Base-by-base conservation (phyloP, 495 filamentous ascomycete species). In the Cercophora samala region DNA sequence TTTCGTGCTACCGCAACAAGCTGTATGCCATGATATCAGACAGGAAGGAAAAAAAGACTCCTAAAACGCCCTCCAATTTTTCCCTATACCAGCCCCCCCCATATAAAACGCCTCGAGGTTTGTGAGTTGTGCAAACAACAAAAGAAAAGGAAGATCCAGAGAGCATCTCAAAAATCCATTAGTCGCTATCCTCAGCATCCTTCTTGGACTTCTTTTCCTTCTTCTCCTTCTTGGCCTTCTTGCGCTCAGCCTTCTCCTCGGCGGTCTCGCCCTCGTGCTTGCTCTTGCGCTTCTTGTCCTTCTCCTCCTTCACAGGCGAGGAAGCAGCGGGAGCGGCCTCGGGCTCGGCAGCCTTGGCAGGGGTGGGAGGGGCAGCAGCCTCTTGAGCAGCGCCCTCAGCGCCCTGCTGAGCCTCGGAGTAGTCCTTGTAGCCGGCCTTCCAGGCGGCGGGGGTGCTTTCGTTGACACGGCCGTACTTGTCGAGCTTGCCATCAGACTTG, bases 401-500 rank as follows among this genome's bases (percentile, higher is more conserved):
- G 21, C 66, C 64, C 17, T 79, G 72, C 19, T 76, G 76, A 11
- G 80, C 82, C 73, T 82, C 89, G 83, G 87, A 97, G 81, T 99
- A 95, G 76, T 89, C 93, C 84, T 97, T 97, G 46, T 89, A 88
- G 56, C 83, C 80, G 69, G 90, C 8, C n/a, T 56, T 93, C 26
- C 26, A 99, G 77, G 93, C 89, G 58, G 91, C 87, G 24, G 95
- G 95, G 8, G 95, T 99, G 62, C 86, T 85, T 74, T 97, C 94
- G 78, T 97, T 99, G 61, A 91, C 77, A 54, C 94, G 87, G 64
- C 95, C 95, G 68, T 87, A 98, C 86, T 99, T 99, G 83, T 99
- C 95, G 25, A 99, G 89, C 82, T 97, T 94, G 76, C 95, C 95
- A 69, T 90, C 89, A n/a, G 91, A 90, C 86, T 97, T 98, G 81